Evolutionary conservation across 176 grass and related monocot genomes (phyloP).

Genomic region (Aegilops longissima): DNA sequence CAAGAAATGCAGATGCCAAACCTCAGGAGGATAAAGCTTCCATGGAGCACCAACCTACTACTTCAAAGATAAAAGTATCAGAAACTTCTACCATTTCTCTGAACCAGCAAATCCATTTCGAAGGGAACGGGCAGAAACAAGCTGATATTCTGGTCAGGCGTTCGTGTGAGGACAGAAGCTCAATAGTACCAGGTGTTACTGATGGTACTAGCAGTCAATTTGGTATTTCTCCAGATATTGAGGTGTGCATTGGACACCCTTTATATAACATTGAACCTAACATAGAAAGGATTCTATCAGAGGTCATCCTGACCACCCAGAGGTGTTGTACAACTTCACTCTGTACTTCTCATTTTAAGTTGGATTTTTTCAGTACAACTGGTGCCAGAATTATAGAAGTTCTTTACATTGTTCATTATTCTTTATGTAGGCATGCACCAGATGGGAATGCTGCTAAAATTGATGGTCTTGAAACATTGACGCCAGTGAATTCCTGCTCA

Average conservation of each 20-base stretch:
- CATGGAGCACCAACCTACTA: background rate
- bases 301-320: slow-evolving; percentile 42
- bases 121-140: slow-evolving; percentile 12
- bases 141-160: background rate
- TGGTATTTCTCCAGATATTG: slow-evolving; percentile 25
- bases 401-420: background rate
- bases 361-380: background rate
- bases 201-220: background rate
- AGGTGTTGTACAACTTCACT: slow-evolving; percentile 33
- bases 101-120: slow-evolving; percentile 1
- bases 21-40: slow-evolving; percentile 15
- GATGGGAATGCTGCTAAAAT: slow-evolving; percentile 27
- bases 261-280: slow-evolving; percentile 27
- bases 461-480: slow-evolving; percentile 19
- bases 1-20: background rate
- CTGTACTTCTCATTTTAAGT: background rate
- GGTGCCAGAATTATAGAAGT: background rate
- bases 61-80: slow-evolving; percentile 31
- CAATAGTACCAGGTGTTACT: slow-evolving; percentile 1
- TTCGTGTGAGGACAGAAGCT: slow-evolving; percentile 8
- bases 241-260: slow-evolving; percentile 7
- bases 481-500: slow-evolving; percentile 1
- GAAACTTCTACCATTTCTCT: slow-evolving; percentile 27
- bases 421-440: slow-evolving; percentile 40
- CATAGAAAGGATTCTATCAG: slow-evolving; percentile 45